Evolutionary conservation across 257 asterid genomes (phyloP).

Genomic region (Mentha longifolia): DNA sequence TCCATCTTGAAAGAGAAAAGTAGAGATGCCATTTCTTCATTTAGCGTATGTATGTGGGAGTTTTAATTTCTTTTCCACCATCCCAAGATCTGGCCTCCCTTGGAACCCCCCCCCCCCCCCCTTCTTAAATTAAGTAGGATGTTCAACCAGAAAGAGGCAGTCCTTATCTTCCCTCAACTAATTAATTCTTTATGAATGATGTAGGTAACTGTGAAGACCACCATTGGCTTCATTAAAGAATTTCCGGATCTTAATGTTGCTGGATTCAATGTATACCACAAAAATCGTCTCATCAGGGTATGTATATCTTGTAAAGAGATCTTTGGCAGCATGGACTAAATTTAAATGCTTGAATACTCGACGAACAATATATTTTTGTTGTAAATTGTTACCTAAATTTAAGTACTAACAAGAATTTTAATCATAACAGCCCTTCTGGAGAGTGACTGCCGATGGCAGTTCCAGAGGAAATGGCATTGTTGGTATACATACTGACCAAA

Average conservation of each 20-base stretch:
- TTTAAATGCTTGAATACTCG: background rate
- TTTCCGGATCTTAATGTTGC: slow-evolving; percentile 67
- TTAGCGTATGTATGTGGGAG: background rate
- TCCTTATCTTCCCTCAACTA: slow-evolving; percentile 7
- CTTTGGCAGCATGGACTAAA: slow-evolving; percentile 8
- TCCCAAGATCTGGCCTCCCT: background rate
- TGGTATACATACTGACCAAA: slow-evolving; percentile 54
- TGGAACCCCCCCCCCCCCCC: background rate
- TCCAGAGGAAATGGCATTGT: slow-evolving; percentile 82
- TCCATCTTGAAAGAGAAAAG: background rate
- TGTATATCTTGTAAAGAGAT: slow-evolving; percentile 22
- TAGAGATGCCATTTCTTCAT: background rate
- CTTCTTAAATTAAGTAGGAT: slow-evolving; percentile 6
- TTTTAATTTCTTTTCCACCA: slow-evolving; percentile 6
- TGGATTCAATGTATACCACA: slow-evolving; percentile 92
- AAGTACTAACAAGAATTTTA: slow-evolving; percentile 29
- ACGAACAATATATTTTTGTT: slow-evolving; percentile 5
- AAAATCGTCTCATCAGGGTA: slow-evolving; percentile 94
- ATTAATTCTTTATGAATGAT: slow-evolving; percentile 27
- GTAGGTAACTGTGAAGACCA: slow-evolving; percentile 69
- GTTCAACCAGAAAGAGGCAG: background rate
- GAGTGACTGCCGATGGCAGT: slow-evolving; percentile 82
- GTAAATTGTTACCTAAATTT: slow-evolving; percentile 2
- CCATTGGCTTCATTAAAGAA: slow-evolving; percentile 83
- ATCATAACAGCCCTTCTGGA: slow-evolving; percentile 87